Evolutionary conservation across 2,329 filamentous ascomycete species (phyloP), one percentile per base, ranked within the genome.

Genomic region (Aspergillus sergii): DNA sequence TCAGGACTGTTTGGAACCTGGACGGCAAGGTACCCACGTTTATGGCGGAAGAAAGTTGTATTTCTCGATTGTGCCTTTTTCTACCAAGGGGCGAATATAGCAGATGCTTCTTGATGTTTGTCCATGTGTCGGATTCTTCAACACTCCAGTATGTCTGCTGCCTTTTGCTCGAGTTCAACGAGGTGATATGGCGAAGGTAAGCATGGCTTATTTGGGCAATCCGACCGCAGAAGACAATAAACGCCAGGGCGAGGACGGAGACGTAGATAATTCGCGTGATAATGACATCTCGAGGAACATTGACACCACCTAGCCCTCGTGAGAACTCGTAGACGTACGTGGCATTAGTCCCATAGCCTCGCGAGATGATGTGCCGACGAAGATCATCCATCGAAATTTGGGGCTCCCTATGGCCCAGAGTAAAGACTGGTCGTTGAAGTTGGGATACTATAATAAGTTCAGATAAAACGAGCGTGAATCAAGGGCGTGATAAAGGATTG

Each of bases 1-100:
- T 80, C 71, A 95, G 83, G 57, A 91, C 74, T 12, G 89, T 86
- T 75, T 96, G 91, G 71, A 94, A 88, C 57, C 92, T 83, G n/a
- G 90, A 91, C 0, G 92, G 92, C 21, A 96, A 80, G 0, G 92
- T 94, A 66, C 92, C 91, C 60, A 92, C 87, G 68, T 89, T 89
- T 73, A 92, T 79, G 9, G 89, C 89, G 21, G 82, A 83, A 26
- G 88, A 89, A 16, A 93, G 78, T 72, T 90, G 88, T 68, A 92
- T 85, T 72, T 91, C 89, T 30, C 86, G 82, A 71, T 95, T 95
- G 79, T 95, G 92, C 71, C 92, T 85, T 73, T 91, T 91, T 60
- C 84, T 85, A 72, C 88, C 86, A 21, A 96, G 79, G 7, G 92
- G 92, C 1, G 92, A 89, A 73, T 83, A 83, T 7, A 84, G 65